Conservation (phyloP, 345 rosid species). For the Lepidium aucheri region DNA sequence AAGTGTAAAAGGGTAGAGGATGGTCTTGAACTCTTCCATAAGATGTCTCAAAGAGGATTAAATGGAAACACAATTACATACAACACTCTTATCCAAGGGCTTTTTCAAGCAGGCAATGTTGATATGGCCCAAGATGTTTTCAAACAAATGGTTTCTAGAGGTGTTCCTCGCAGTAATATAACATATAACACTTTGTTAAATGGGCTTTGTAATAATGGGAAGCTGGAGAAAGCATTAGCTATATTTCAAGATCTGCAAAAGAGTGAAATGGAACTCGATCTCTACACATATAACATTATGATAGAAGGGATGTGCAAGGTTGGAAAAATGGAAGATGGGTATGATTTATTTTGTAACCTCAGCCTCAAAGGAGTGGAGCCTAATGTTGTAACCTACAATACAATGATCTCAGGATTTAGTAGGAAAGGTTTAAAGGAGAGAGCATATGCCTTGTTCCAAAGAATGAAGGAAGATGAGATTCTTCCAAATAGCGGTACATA, state of each 20-base stretch:
- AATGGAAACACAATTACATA: not conserved
- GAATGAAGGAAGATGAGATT: too few species aligned
- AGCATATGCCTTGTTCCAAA: too few species aligned
- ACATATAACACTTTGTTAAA: slow-evolving; percentile 20
- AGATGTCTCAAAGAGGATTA: slow-evolving; percentile 17
- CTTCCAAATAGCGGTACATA: too few species aligned
- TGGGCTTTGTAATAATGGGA: slow-evolving; percentile 16
- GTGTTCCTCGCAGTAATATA: not conserved
- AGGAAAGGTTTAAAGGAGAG: too few species aligned
- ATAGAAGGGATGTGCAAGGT: not conserved
- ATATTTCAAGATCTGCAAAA: slow-evolving; percentile 13
- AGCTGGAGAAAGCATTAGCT: slow-evolving; percentile 9
- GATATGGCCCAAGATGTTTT: slow-evolving; percentile 12
- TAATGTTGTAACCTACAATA: too few species aligned
- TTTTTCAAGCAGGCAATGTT: slow-evolving; percentile 3
- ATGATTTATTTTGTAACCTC: not conserved
- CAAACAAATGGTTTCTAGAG: slow-evolving; percentile 18
- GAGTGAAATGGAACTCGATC: not conserved
- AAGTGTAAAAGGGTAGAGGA: slow-evolving; percentile 8
- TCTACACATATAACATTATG: not conserved
- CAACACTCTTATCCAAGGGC: slow-evolving; percentile 4
- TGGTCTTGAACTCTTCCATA: slow-evolving; percentile 10
- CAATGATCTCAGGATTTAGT: too few species aligned
- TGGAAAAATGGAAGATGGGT: not conserved
- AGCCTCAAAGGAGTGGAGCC: not conserved